Conservation (phyloP, 2,329 filamentous ascomycete genomes). For the Cercospora janseana region DNA sequence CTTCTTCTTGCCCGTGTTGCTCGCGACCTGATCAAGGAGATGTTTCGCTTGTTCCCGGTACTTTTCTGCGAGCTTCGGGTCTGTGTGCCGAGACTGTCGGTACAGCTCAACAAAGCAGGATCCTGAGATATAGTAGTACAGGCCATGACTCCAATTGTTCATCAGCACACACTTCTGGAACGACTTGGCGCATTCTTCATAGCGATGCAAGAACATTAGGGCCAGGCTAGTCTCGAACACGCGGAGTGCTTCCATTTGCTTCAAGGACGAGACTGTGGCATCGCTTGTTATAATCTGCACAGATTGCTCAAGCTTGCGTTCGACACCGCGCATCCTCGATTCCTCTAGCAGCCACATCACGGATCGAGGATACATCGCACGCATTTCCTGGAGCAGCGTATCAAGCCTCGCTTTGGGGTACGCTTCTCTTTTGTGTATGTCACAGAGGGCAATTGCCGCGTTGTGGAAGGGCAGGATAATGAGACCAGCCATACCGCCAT, state of each 20-base stretch:
- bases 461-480: conserved; percentile 85
- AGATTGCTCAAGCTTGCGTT: conserved; percentile 64
- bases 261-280: conserved; percentile 62
- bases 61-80: conserved; percentile 49
- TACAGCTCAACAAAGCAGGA: conserved; percentile 78
- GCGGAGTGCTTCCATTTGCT: conserved; percentile 81
- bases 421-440: conserved; percentile 70
- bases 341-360: conserved; percentile 87
- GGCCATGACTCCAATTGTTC: conserved; percentile 84
- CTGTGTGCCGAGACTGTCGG: conserved; percentile 54
- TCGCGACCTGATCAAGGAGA: conserved; percentile 68
- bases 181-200: conserved; percentile 67
- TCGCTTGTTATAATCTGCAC: conserved; percentile 54
- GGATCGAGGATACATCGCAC: conserved; percentile 73
- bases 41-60: conserved; percentile 58
- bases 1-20: conserved; percentile 76
- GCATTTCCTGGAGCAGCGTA: conserved; percentile 69
- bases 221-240: conserved; percentile 81
- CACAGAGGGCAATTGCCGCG: conserved; percentile 77
- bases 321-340: conserved; percentile 69
- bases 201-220: conserved; percentile 75
- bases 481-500: conserved; percentile 84
- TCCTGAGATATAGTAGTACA: conserved; percentile 89
- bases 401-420: conserved; percentile 70
- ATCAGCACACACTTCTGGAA: conserved; percentile 71